Evolutionary conservation across 768 basidiomycete species (phyloP).

Genomic region (Naganishia onofrii): DNA sequence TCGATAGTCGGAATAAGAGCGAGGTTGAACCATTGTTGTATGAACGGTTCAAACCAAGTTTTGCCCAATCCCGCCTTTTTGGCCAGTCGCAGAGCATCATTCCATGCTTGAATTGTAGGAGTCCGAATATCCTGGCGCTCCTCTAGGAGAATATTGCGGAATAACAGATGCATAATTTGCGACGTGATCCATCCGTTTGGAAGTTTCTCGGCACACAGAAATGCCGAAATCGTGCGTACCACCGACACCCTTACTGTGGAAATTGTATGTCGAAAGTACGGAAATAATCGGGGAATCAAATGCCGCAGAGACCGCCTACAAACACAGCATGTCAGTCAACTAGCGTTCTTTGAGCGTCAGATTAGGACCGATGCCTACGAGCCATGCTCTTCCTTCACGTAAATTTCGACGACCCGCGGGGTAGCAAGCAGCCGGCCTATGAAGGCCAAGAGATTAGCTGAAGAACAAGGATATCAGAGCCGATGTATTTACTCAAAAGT

Average conservation of each 20-base stretch:
- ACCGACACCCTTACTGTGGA: constrained; percentile 87
- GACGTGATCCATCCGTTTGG: constrained; percentile 76
- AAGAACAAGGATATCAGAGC: no score
- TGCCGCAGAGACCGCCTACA: constrained; percentile 72
- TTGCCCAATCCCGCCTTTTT: not conserved
- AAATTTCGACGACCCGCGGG: constrained; percentile 70
- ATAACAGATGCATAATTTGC: constrained; percentile 75
- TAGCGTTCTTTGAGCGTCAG: not conserved
- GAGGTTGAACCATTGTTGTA: constrained; percentile 73
- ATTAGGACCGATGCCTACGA: constrained; percentile 58
- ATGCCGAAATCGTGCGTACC: constrained; percentile 79
- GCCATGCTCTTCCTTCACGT: constrained; percentile 52
- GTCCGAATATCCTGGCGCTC: constrained; percentile 80
- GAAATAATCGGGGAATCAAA: constrained; percentile 82
- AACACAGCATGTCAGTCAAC: not conserved
- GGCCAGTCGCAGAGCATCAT: constrained; percentile 60
- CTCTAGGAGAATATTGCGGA: constrained; percentile 90
- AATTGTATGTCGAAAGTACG: constrained; percentile 97
- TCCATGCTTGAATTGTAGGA: constrained; percentile 71
- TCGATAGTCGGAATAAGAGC: constrained; percentile 79
- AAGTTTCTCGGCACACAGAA: constrained; percentile 73
- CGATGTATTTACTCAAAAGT: constrained; percentile 65
- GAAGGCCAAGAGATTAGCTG: not conserved
- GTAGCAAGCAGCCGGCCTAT: constrained; percentile 79
- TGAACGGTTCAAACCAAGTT: constrained; percentile 4